Percentiles rank a stretch among this genome's conserved stretches.
These are phyloP conservation scores for Epithemia pelagica DNA, from an alignment of 108 stramenopile genomes.

Conservation along the genomic window DNA sequence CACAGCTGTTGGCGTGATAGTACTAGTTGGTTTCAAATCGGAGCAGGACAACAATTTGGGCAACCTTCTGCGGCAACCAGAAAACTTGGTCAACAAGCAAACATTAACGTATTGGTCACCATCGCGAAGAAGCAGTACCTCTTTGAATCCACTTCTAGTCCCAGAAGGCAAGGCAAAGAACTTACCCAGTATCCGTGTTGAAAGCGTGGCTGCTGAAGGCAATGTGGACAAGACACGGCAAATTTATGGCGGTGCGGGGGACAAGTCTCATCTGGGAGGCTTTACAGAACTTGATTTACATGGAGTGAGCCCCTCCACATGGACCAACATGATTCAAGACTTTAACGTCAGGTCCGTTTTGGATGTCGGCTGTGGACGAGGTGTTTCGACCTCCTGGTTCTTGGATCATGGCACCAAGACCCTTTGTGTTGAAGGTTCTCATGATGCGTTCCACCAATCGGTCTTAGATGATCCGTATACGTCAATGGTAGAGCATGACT, in stretches of 20 bases:
- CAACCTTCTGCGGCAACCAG: no score
- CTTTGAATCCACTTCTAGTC: constrained; percentile 21
- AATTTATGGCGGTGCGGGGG: constrained; percentile 65
- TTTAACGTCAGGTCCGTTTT: constrained; percentile 56
- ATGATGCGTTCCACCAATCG: constrained; percentile 56
- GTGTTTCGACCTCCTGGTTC: constrained; percentile 67
- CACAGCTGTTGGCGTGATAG: no score
- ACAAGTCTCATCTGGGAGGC: constrained; percentile 64
- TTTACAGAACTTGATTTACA: constrained; percentile 50
- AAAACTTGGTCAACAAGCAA: no score
- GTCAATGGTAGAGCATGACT: constrained; percentile 48
- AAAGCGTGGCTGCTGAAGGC: constrained; percentile 11
- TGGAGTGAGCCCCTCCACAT: constrained; percentile 42
- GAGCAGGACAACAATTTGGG: no score
- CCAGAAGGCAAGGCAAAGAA: constrained; percentile 26
- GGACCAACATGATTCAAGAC: constrained; percentile 37
- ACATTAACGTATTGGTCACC: no score
- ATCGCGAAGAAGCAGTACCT: no score
- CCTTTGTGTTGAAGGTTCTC: constrained; percentile 68
- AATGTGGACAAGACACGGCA: constrained; percentile 17
- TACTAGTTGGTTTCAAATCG: no score
- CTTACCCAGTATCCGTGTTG: constrained; percentile 29
- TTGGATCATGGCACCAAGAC: constrained; percentile 40
- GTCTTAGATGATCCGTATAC: constrained; percentile 39
- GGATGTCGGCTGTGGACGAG: constrained; percentile 80